phyloP scores from a whole-genome alignment of 108 stramenopile species.

The Skeletonema tropicum region DNA sequence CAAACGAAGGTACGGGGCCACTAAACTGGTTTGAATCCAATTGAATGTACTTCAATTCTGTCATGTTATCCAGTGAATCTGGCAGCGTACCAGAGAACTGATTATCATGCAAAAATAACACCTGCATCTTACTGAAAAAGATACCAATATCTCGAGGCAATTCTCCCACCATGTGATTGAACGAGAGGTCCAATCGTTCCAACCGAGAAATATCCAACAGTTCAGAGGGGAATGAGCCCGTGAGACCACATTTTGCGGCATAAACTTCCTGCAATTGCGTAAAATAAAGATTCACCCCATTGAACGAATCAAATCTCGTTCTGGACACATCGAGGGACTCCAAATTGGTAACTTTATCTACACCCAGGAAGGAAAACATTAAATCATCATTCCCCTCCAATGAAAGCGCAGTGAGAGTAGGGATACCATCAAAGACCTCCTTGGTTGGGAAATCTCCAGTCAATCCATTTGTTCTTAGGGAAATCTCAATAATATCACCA shows the following conservation, averaged over 20 bases:
- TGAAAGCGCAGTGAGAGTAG: constrained; percentile 20
- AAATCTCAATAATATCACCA: constrained; percentile 24
- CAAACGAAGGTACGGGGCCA: constrained; percentile 7
- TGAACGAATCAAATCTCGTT: constrained; percentile 21
- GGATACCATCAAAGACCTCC: constrained; percentile 12
- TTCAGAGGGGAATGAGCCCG: constrained; percentile 50
- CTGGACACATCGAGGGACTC: constrained; percentile 30
- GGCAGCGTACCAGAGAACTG: constrained; percentile 22
- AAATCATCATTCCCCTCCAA: constrained; percentile 37
- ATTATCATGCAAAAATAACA: constrained; percentile 26
- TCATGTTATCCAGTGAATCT: constrained; percentile 20
- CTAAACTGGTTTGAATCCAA: constrained; percentile 10
- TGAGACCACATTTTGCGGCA: constrained; percentile 15
- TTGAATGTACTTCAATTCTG: constrained; percentile 16
- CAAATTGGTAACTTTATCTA: constrained; percentile 6
- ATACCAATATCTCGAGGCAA: constrained; percentile 57
- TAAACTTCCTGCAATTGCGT: constrained; percentile 17
- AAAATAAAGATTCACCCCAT: constrained; percentile 15
- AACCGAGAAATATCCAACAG: constrained; percentile 48
- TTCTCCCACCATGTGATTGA: constrained; percentile 52
- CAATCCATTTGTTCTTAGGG: constrained; percentile 25
- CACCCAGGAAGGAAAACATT: constrained; percentile 22
- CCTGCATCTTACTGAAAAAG: constrained; percentile 37
- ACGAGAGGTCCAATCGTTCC: constrained; percentile 47
- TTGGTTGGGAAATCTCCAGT: constrained; percentile 19